Conservation (phyloP, 2,329 filamentous ascomycete genomes). For the Podosphaera xanthii region DNA sequence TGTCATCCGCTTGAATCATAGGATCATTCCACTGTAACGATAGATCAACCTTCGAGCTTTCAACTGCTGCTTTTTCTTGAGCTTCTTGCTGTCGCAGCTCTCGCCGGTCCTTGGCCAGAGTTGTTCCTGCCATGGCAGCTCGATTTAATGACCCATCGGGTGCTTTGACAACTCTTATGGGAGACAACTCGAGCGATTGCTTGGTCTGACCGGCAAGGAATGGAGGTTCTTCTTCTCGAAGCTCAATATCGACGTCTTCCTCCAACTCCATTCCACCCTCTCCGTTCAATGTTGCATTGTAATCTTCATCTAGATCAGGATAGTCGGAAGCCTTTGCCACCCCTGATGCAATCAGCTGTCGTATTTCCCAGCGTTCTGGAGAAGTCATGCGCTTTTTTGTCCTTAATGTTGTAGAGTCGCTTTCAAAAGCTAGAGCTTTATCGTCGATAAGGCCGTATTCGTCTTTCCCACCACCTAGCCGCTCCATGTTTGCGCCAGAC, state of each 20-base stretch:
- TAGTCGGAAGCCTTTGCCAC: conserved; percentile 85
- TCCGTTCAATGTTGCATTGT: conserved; percentile 65
- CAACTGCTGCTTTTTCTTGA: conserved; percentile 52
- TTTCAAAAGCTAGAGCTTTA: conserved; percentile 39
- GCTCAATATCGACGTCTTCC: conserved; percentile 92
- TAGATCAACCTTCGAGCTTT: conserved; percentile 57
- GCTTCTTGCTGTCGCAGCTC: conserved; percentile 76
- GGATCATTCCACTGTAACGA: conserved; percentile 90
- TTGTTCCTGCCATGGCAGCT: conserved; percentile 81
- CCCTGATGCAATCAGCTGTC: conserved; percentile 86
- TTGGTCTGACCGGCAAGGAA: conserved; percentile 94
- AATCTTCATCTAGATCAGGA: conserved; percentile 84
- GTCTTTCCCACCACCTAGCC: conserved; percentile 43
- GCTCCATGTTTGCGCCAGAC: conserved; percentile 77
- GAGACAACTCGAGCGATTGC: conserved; percentile 80
- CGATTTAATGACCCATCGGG: conserved; percentile 96
- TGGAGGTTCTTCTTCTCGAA: conserved; percentile 85
- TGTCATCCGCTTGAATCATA: conserved; percentile 67
- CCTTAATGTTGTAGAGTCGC: conserved; percentile 27
- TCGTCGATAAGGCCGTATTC: conserved; percentile 28
- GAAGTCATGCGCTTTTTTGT: conserved; percentile 88
- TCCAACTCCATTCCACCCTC: conserved; percentile 80
- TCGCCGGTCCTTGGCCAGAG: conserved; percentile 69
- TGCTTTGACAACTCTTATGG: conserved; percentile 89
- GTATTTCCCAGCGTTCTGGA: conserved; percentile 91